Evolutionary conservation across 192 early-diverging fungal species (phyloP).

Genomic region (Radiomyces spectabilis): DNA sequence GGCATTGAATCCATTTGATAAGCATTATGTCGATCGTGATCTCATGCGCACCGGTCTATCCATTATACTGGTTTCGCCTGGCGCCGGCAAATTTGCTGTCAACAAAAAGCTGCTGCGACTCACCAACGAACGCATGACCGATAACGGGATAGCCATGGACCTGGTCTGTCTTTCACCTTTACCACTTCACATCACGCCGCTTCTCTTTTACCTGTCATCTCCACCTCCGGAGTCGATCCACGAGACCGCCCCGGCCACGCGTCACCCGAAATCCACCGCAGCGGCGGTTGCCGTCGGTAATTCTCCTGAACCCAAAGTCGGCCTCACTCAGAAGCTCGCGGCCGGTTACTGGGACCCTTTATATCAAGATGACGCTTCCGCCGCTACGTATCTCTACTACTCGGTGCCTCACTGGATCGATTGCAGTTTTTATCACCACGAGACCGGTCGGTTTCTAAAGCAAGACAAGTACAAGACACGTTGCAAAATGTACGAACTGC

Average conservation of each 20-base stretch:
- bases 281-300: conserved; percentile 17
- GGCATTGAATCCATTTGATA: conserved; percentile 90
- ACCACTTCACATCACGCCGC: conserved; percentile 83
- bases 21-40: conserved; percentile 94
- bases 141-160: conserved; percentile 86
- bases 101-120: conserved; percentile 78
- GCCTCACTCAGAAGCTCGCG: conserved; percentile 2
- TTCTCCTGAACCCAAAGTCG: conserved; percentile 7
- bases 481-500: conserved; percentile 81
- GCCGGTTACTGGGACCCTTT: conserved; percentile 33
- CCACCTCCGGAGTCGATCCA: not conserved
- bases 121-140: conserved; percentile 91
- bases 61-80: conserved; percentile 85
- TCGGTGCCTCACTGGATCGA: conserved; percentile 90
- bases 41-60: conserved; percentile 82
- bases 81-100: conserved; percentile 85
- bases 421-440: conserved; percentile 73
- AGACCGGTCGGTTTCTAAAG: conserved; percentile 34
- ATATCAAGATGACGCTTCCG: conserved; percentile 37
- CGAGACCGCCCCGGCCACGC: not conserved
- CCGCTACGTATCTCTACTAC: conserved; percentile 40
- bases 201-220: conserved; percentile 64
- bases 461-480: conserved; percentile 53
- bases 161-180: conserved; percentile 83
- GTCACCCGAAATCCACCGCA: conserved; percentile 1